These are phyloP conservation scores for Penicillium sumatraense DNA, from an alignment of 2,329 filamentous ascomycete species.

Conservation along the genomic window DNA sequence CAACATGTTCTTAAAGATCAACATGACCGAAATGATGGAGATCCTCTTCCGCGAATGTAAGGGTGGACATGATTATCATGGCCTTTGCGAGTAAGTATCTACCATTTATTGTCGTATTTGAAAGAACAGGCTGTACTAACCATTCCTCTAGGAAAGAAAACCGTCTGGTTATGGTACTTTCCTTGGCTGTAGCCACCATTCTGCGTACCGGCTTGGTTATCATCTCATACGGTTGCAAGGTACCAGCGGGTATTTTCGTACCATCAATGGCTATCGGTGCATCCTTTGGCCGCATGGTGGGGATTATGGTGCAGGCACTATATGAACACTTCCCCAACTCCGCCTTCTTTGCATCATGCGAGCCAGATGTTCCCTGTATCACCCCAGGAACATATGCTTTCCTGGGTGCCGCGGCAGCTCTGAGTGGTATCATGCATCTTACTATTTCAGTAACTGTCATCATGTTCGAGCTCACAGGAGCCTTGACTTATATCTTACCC, in stretches of 20 bases:
- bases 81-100: slow-evolving; percentile 72
- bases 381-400: slow-evolving; percentile 98
- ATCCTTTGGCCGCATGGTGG: slow-evolving; percentile 90
- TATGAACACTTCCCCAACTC: slow-evolving; percentile 83
- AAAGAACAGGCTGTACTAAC: slow-evolving; percentile 13
- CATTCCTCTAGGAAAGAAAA: slow-evolving; percentile 58
- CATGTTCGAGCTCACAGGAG: slow-evolving; percentile 99
- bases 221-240: slow-evolving; percentile 96
- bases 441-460: slow-evolving; percentile 97
- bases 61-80: slow-evolving; percentile 83
- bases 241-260: slow-evolving; percentile 96
- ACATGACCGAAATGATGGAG: slow-evolving; percentile 99
- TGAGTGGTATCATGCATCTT: slow-evolving; percentile 98
- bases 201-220: slow-evolving; percentile 85
- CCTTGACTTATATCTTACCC: slow-evolving; percentile 92
- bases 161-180: slow-evolving; percentile 77
- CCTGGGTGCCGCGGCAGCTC: slow-evolving; percentile 84
- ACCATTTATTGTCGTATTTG: neutral
- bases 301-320: slow-evolving; percentile 88
- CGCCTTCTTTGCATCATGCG: slow-evolving; percentile 84
- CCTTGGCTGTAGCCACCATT: slow-evolving; percentile 77
- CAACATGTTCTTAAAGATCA: slow-evolving; percentile 91
- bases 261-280: slow-evolving; percentile 97
- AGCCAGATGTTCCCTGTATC: slow-evolving; percentile 91
- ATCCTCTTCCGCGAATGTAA: slow-evolving; percentile 95